Evolutionary conservation across 2,329 filamentous ascomycete species (phyloP).

Genomic region (Leptosphaerulina australis): DNA sequence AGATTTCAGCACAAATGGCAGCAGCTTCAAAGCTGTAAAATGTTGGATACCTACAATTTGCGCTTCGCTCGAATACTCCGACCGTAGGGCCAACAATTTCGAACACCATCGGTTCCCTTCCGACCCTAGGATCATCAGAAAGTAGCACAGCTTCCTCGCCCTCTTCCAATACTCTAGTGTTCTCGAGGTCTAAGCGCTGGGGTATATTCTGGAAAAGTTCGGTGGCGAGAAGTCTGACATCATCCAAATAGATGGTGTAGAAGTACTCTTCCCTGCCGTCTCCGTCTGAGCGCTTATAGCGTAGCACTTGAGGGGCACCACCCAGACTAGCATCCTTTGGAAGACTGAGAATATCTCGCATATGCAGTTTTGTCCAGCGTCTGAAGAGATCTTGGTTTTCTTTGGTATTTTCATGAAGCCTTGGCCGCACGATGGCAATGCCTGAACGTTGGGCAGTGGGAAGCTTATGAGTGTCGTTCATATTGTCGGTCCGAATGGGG

Average conservation of each 20-base stretch:
- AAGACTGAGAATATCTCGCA: constrained; percentile 5
- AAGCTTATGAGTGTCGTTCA: background rate
- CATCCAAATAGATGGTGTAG: constrained; percentile 6
- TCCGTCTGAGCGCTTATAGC: constrained; percentile 3
- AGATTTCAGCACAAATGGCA: too few species aligned
- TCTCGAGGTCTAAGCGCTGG: constrained; percentile 18
- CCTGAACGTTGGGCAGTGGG: constrained; percentile 2
- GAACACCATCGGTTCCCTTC: constrained; percentile 11
- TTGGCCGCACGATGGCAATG: constrained; percentile 8
- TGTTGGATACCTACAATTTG: background rate
- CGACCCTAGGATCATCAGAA: background rate
- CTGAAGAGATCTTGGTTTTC: constrained; percentile 6
- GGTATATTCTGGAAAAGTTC: background rate
- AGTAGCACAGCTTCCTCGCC: constrained; percentile 11
- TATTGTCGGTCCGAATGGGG: background rate
- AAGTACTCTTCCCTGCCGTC: constrained; percentile 9
- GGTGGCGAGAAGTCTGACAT: constrained; percentile 1
- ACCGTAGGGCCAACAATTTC: constrained; percentile 9
- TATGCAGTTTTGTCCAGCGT: constrained; percentile 13
- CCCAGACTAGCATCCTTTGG: constrained; percentile 5
- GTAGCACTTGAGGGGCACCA: background rate
- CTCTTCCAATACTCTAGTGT: constrained; percentile 6
- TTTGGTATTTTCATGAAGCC: background rate
- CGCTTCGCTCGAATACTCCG: constrained; percentile 4
- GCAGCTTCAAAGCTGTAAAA: too few species aligned